Base-by-base conservation (phyloP, 2,329 filamentous ascomycete species). In the Fusarium staphyleae region DNA sequence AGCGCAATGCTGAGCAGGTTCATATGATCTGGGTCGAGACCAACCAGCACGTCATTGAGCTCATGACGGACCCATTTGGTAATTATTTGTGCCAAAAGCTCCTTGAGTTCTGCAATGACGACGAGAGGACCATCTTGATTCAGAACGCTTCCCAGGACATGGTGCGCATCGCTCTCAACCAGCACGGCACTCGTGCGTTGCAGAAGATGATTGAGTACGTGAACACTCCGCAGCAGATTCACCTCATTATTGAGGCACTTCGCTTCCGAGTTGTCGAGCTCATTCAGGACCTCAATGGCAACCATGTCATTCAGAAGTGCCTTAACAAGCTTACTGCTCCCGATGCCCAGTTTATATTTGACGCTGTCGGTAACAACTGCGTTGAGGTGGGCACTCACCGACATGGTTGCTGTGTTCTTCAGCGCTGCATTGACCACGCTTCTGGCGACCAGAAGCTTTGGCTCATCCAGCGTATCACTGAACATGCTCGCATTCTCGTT, bases 151-250 rank as follows among this genome's bases (percentile, higher is more conserved):
- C 91, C 14, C 83, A 87, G 46, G 87, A 93, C 60, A 90, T 99
- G 81, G 91, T 96, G 18, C 88, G 88, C 66, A 97, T 99, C 69
- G 95, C 95, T 19, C 80, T 98, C 55, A 98, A 99, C 76, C 93
- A 97, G 77, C 95, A 99, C 72, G 95, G 95, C 65, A 99, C 95
- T 53, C 87, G 95, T 47, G 95, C 95, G 59, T 78, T 99, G 53
- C 95, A 99, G 78, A 99, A 98, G 83, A 99, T 99, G 95, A 99
- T 99, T 63, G 95, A 99, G 76, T 96, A 91, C 72, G 90, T 99
- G 69, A 90, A 88, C 45, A 96, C 91, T 19, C 82, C 87, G 3
- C 87, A 89, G 69, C 95, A 99, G 76, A 89, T 93, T 43, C 82
- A 89, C 65, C 88, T 91, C 63, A 95, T 99, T 72, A 96, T 96